phyloP scores from a whole-genome alignment of 257 asterid species.

The Solanum chaucha region DNA sequence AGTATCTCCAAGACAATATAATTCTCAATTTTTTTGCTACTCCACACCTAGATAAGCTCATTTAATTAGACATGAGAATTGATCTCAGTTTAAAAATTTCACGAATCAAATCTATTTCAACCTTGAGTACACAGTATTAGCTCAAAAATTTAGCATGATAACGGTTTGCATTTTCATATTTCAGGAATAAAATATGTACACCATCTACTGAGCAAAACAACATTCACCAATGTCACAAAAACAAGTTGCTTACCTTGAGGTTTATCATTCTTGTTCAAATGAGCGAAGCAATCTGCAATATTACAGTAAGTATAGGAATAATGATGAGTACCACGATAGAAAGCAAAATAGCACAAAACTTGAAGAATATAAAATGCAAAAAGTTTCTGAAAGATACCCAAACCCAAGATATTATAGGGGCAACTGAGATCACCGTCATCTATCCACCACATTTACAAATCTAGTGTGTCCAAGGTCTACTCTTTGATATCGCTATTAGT shows the following conservation, averaged over 20 bases:
- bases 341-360: background rate
- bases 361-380: background rate
- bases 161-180: background rate
- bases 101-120: background rate
- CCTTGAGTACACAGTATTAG: background rate
- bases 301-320: background rate
- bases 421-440: background rate
- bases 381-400: background rate
- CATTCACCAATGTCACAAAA: background rate
- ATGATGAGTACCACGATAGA: background rate
- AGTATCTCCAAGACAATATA: no score
- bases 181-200: background rate
- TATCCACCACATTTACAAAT: background rate
- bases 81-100: no score
- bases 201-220: background rate
- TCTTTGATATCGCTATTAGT: background rate
- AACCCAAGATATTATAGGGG: background rate
- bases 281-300: slow-evolving; percentile 69
- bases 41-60: no score
- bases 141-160: background rate
- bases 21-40: no score
- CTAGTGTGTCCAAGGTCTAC: background rate
- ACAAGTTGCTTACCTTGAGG: slow-evolving; percentile 24
- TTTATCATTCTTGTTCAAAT: slow-evolving; percentile 39
- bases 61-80: no score